A percentile compares a stretch with the other conserved stretches of the same genome.
Conservation (phyloP, 164 flowering plant genomes). For the Cinnamomum micranthum region DNA sequence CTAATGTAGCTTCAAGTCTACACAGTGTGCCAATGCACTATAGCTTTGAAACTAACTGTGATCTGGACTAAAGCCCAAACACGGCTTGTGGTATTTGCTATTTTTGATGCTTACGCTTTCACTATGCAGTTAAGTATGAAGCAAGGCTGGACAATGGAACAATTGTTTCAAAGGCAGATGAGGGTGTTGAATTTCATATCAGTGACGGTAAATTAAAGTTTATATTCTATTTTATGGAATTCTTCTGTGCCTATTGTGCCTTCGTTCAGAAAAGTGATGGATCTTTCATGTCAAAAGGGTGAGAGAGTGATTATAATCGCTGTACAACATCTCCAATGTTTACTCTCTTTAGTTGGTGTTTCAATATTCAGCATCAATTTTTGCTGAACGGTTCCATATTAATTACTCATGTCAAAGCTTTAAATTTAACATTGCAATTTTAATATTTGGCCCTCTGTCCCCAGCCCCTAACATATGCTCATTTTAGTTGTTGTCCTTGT, state of each 20-base stretch:
- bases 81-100: too few relatives aligned
- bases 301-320: neutral
- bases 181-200: slow-evolving; percentile 41
- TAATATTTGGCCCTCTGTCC: neutral
- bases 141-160: slow-evolving; percentile 42
- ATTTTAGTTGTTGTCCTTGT: neutral
- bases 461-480: neutral
- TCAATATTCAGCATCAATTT: neutral
- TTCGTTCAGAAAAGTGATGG: neutral
- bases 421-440: neutral
- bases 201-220: slow-evolving; percentile 33
- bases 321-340: neutral
- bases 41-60: neutral
- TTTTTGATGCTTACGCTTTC: neutral
- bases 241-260: neutral
- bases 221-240: neutral
- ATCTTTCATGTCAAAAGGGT: too few relatives aligned
- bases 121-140: slow-evolving; percentile 43
- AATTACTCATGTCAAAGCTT: neutral
- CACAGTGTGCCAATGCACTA: too few relatives aligned
- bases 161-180: slow-evolving; percentile 33
- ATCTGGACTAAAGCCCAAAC: neutral
- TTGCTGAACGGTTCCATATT: neutral
- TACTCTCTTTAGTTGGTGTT: neutral
- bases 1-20: too few relatives aligned